phyloP scores from a whole-genome alignment of 129 eudicot genomes.

The Arctium lappa region DNA sequence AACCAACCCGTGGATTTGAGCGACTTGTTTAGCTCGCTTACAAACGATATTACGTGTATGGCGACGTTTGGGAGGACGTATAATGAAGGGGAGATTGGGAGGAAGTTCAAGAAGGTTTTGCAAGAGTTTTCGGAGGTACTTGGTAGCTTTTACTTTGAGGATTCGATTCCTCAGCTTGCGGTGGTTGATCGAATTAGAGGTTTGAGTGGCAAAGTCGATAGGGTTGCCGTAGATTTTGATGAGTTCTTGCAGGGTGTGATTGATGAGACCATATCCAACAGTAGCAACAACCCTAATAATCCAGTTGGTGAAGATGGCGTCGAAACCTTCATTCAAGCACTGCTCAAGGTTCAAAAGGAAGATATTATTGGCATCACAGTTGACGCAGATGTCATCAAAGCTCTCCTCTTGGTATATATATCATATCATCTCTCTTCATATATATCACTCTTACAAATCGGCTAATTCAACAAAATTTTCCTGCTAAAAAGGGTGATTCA shows the following conservation, averaged over 20 bases:
- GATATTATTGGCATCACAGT: conserved; percentile 29
- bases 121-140: conserved; percentile 23
- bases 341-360: conserved; percentile 30
- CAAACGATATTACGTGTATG: conserved; percentile 39
- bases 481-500: no score
- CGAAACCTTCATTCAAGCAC: conserved; percentile 44
- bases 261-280: conserved; percentile 12
- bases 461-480: no score
- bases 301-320: not conserved
- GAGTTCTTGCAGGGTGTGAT: conserved; percentile 41
- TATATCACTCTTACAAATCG: no score
- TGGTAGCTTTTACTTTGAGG: conserved; percentile 23
- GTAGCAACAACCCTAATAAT: not conserved
- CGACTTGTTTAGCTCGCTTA: conserved; percentile 12
- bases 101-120: conserved; percentile 14
- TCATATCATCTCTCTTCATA: not conserved
- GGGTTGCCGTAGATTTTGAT: conserved; percentile 35
- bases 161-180: conserved; percentile 35
- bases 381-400: conserved; percentile 46
- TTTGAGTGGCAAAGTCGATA: conserved; percentile 25
- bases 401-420: conserved; percentile 38
- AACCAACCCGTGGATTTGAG: conserved; percentile 23
- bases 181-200: conserved; percentile 45
- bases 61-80: conserved; percentile 47
- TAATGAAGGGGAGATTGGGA: conserved; percentile 27